Evolutionary conservation across 148 eudicot species (phyloP).

Genomic region (Rheum nobile): DNA sequence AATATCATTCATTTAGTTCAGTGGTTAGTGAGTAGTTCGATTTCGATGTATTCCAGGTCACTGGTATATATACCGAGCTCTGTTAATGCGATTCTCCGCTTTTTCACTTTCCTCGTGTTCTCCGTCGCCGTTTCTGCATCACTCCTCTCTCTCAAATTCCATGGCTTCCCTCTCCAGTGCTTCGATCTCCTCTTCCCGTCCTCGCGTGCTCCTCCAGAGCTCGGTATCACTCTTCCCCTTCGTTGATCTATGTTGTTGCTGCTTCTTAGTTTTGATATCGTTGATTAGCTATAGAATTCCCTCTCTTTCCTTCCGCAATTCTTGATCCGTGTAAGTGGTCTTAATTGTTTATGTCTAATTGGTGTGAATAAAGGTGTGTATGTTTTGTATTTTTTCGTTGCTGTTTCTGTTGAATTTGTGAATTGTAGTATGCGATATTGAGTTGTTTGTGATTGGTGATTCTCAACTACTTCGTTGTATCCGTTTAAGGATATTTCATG

Average conservation of each 20-base stretch:
- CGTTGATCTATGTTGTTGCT: neutral
- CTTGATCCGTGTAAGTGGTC: neutral
- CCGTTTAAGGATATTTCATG: neutral
- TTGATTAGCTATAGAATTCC: neutral
- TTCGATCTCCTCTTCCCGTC: slow-evolving; percentile 15
- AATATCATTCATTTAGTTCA: neutral
- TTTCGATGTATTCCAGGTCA: neutral
- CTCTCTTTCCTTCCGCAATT: neutral
- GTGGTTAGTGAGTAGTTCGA: neutral
- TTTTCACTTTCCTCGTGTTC: slow-evolving; percentile 26
- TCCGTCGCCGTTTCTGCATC: slow-evolving; percentile 19
- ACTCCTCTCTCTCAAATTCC: slow-evolving; percentile 4
- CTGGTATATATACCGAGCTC: neutral
- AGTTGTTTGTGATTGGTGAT: neutral
- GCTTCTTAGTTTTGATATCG: no score
- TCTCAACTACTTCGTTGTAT: neutral
- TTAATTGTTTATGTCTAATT: neutral
- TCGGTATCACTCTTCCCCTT: slow-evolving; percentile 17
- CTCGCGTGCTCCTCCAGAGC: slow-evolving; percentile 4
- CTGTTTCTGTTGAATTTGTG: neutral
- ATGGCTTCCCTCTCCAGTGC: slow-evolving; percentile 33
- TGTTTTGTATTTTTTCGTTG: neutral
- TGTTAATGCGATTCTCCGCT: neutral
- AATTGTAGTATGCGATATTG: neutral
- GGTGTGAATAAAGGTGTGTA: neutral